A percentile compares a stretch with the other conserved stretches of the same genome.
Conservation (phyloP, 192 early-diverging fungal species). For the Lobosporangium transversale region DNA sequence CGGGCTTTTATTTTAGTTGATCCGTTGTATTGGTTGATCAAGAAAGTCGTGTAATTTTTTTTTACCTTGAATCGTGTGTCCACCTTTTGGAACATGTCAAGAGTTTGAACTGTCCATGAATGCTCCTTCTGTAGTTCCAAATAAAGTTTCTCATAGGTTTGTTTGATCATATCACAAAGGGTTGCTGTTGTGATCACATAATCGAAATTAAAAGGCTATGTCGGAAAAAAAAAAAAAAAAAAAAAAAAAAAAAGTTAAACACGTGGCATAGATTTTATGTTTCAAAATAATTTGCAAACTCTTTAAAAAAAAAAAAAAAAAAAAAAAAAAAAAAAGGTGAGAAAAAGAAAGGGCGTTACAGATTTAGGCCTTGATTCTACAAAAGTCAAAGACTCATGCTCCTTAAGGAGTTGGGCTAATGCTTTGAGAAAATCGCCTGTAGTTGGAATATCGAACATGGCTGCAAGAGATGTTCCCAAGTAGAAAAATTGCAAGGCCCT, state of each 20-base stretch:
- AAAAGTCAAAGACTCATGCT: conserved; percentile 19
- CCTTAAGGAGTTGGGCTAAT: conserved; percentile 12
- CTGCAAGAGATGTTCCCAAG: conserved; percentile 32
- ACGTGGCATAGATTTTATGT: too few species aligned
- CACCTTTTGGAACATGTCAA: conserved; percentile 28
- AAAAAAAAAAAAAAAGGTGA: too few species aligned
- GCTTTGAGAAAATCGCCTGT: conserved; percentile 24
- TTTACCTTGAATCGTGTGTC: conserved; percentile 42
- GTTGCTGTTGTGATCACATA: conserved; percentile 31
- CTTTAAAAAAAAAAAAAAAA: not conserved
- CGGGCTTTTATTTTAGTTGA: too few species aligned
- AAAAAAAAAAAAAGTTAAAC: not conserved
- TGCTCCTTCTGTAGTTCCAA: not conserved
- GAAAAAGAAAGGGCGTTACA: too few species aligned
- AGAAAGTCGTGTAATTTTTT: not conserved
- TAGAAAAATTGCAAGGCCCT: conserved; percentile 29
- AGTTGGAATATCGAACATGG: conserved; percentile 37
- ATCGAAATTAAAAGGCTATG: conserved; percentile 37
- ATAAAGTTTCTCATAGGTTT: conserved; percentile 19
- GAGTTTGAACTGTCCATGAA: not conserved
- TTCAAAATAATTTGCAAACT: too few species aligned
- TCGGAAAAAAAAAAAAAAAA: not conserved
- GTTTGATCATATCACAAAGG: conserved; percentile 21
- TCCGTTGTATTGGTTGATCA: too few species aligned
- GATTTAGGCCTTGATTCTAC: conserved; percentile 27